These are phyloP conservation scores for Adansonia rubrostipa DNA, from an alignment of 441 rosid species.

Conservation along the genomic window DNA sequence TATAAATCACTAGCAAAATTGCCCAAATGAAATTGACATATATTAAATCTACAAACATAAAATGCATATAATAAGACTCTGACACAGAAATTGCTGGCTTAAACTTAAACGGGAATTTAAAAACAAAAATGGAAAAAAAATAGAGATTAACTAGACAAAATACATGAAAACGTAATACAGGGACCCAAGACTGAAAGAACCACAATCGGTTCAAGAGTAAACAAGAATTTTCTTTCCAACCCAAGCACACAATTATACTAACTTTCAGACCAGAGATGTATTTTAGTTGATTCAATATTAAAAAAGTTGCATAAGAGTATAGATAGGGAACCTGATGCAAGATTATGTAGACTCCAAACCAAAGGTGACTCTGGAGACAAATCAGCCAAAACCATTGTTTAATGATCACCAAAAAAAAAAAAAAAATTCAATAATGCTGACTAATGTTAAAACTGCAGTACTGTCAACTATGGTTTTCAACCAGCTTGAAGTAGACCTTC, in stretches of 20 bases:
- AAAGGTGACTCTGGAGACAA: background rate
- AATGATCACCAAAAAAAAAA: no score
- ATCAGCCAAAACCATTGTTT: background rate
- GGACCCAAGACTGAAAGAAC: background rate
- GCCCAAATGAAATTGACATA: background rate
- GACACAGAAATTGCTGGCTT: background rate
- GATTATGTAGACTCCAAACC: background rate
- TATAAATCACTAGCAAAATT: background rate
- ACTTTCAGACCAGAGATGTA: background rate
- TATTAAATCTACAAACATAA: background rate
- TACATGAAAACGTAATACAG: background rate
- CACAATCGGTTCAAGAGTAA: background rate
- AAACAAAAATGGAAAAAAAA: background rate
- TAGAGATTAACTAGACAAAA: background rate
- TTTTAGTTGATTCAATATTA: background rate
- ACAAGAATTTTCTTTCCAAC: background rate
- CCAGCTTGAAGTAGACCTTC: background rate
- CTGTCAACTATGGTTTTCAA: no score
- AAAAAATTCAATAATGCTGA: no score
- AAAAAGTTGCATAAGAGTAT: background rate
- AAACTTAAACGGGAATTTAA: constrained; percentile 6
- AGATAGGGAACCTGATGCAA: background rate
- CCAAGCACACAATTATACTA: background rate
- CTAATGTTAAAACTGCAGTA: no score
- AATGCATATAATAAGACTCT: background rate